phyloP scores from a whole-genome alignment of 73 alveolate species.

The Uronychia setigera region DNA sequence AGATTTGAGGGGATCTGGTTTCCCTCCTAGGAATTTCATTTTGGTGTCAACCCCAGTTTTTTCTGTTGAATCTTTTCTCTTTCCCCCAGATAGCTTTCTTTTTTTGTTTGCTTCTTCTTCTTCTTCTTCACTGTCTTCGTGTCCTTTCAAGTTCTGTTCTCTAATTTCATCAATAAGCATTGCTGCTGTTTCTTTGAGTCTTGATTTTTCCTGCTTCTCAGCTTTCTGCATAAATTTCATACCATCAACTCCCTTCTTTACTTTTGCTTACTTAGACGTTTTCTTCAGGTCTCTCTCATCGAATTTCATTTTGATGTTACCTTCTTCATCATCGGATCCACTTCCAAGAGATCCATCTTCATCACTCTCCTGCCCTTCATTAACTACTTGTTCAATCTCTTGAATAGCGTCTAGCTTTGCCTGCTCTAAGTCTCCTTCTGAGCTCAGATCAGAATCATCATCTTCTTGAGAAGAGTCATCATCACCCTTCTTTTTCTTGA shows the following conservation, averaged over 20 bases:
- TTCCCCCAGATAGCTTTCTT: neutral
- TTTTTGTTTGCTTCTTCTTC: constrained; percentile 13
- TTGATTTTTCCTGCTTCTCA: constrained; percentile 31
- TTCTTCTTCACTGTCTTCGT: constrained; percentile 16
- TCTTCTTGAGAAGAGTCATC: constrained; percentile 22
- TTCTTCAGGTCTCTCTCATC: constrained; percentile 22
- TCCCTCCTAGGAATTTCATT: neutral
- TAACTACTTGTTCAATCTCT: constrained; percentile 43
- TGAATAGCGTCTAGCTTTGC: constrained; percentile 52
- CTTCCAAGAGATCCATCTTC: constrained; percentile 38
- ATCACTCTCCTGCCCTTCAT: constrained; percentile 41
- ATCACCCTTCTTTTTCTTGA: constrained; percentile 20
- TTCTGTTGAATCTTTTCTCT: neutral
- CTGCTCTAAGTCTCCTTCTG: constrained; percentile 38
- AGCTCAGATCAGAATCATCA: constrained; percentile 12
- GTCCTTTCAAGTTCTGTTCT: constrained; percentile 14
- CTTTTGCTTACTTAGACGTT: constrained; percentile 15
- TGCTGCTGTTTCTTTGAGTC: constrained; percentile 27
- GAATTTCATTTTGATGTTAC: constrained; percentile 27
- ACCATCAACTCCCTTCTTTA: constrained; percentile 56
- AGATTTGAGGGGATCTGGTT: no score
- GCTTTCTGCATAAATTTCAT: constrained; percentile 60
- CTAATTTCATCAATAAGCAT: constrained; percentile 51
- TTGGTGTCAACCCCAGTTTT: neutral
- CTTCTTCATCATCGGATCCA: constrained; percentile 49